Conservation (phyloP, 202 grass and related monocot genomes). For the Hordeum pubiflorum region DNA sequence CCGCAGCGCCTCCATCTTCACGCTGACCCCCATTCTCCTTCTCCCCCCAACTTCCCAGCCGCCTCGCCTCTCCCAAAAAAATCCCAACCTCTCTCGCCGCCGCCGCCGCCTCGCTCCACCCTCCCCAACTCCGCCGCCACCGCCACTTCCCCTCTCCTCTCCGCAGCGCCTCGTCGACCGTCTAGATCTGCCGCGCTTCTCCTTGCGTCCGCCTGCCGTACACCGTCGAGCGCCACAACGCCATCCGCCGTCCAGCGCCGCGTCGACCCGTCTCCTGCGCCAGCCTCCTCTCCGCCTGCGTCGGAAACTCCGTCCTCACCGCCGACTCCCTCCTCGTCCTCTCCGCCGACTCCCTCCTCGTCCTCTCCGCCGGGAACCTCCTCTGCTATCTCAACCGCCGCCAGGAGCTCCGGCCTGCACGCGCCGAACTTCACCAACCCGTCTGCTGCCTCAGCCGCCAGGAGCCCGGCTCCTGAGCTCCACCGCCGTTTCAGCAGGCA, state of each 20-base stretch:
- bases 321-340: not conserved
- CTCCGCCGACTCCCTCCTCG: not conserved
- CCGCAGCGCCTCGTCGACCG: not conserved
- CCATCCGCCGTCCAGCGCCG: not conserved
- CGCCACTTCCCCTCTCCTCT: too few relatives aligned
- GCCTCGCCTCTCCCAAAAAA: not conserved
- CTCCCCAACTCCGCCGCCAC: not conserved
- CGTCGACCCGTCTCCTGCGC: not conserved
- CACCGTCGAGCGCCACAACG: not conserved
- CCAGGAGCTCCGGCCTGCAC: not conserved
- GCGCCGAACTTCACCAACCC: not conserved
- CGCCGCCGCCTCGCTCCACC: too few relatives aligned
- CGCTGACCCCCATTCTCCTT: not conserved
- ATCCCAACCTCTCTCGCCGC: not conserved
- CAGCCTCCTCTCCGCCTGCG: not conserved
- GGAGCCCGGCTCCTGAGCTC: not conserved
- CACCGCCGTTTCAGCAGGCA: not conserved
- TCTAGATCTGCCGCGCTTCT: not conserved
- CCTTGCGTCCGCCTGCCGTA: not conserved
- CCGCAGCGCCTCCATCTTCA: not conserved
- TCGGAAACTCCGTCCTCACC: not conserved
- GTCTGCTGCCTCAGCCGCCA: not conserved
- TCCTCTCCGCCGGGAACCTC: not conserved
- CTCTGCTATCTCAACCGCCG: not conserved
- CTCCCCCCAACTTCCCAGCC: not conserved